phyloP scores from a whole-genome alignment of 441 rosid genomes.

The Euphorbia schlechtendalii region DNA sequence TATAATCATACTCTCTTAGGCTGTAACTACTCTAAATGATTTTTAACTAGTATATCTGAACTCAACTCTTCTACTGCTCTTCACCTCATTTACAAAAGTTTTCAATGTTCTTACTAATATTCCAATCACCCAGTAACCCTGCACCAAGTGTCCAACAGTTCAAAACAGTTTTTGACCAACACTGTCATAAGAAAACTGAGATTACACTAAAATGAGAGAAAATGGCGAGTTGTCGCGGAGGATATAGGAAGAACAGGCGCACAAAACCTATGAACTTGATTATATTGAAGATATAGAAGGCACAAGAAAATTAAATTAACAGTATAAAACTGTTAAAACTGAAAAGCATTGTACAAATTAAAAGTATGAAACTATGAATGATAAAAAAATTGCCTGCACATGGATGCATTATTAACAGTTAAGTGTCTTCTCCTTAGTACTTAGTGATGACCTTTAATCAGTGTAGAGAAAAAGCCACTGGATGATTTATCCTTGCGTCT shows the following conservation, averaged over 20 bases:
- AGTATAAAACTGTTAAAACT: conserved; percentile 5
- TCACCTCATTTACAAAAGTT: neutral
- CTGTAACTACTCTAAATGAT: neutral
- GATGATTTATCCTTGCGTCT: conserved; percentile 39
- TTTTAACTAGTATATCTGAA: neutral
- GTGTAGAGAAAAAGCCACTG: conserved; percentile 42
- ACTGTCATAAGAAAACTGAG: neutral
- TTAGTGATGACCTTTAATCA: conserved; percentile 48
- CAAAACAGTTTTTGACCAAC: neutral
- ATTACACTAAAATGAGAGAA: neutral
- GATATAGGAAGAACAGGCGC: neutral
- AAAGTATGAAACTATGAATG: conserved; percentile 11
- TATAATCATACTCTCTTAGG: neutral
- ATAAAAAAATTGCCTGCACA: conserved; percentile 21
- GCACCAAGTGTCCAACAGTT: neutral
- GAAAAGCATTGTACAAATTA: conserved; percentile 29
- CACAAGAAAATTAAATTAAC: conserved; percentile 4
- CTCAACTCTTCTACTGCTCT: neutral
- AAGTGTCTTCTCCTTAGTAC: too few species aligned
- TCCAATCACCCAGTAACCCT: too few species aligned
- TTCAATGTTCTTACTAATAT: too few species aligned
- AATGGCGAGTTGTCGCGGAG: neutral
- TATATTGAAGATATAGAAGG: conserved; percentile 2
- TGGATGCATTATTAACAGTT: conserved; percentile 22
- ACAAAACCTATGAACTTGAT: neutral